Base-by-base conservation (phyloP, 805 yeast genomes). In the Ogataea dorogensis region DNA sequence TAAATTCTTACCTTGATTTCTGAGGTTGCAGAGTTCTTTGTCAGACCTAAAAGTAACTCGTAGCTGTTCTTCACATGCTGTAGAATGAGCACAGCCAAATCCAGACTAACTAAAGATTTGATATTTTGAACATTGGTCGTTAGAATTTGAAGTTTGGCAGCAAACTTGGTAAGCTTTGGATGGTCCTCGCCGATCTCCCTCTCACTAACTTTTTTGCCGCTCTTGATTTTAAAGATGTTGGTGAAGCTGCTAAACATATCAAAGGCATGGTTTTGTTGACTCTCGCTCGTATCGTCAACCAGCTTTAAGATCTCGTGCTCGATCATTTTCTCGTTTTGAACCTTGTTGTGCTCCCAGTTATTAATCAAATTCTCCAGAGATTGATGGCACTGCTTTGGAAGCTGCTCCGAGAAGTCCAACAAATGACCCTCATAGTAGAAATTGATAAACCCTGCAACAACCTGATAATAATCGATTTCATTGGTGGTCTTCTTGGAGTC, bases 121-220 rank as follows among this genome's bases (percentile, higher is more conserved):
- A 93, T 75, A 12, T 84, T 80, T 46, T 79, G 81, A 43, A 93
- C 71, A 45, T 86, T 86, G 24, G 77, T 80, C 17, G 79, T 77
- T 51, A 91, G 68, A 19, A 89, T 78, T 43, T 85, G 86, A 17
- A 88, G 73, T 47, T 81, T 80, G 1, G 94, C 95, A 33, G 87
- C 89, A 43, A 86, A 69, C 48, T 83, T 88, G 2, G 83, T 75
- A 26, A 73, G 24, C 30, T 53, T 59, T 4, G 50, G 27, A 24
- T 42, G 37, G 31, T 40, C 31, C 25, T 39, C 51, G 21, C 28
- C 61, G 36, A 43, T 59, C 57, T 37, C 37, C 10, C 68, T 64
- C 8, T 55, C 56, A 14, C 14, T 23, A 5, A 40, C 40, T 11
- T 46, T 45, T 9, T 49, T 53, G 10, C 28, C 44, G 17, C 43